Evolutionary conservation across 768 basidiomycete genomes (phyloP).

Genomic region (Nidula microcarpa): DNA sequence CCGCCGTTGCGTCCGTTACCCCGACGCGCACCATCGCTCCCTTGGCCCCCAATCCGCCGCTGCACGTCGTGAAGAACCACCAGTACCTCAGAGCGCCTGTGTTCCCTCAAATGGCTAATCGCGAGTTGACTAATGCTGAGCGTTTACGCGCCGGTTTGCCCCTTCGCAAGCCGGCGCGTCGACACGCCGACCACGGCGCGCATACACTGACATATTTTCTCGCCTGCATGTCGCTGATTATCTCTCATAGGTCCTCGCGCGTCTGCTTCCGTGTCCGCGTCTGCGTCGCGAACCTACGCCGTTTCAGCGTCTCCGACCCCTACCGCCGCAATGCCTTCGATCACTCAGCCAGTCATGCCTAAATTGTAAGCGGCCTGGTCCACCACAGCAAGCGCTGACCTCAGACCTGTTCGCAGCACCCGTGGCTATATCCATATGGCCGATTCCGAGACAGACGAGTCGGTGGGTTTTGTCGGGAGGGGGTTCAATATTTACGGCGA

Average conservation of each 20-base stretch:
- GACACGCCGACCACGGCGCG: not conserved
- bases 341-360: not conserved
- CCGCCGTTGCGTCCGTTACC: not conserved
- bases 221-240: not conserved
- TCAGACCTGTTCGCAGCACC: not conserved
- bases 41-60: not conserved
- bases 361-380: not conserved
- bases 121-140: slow-evolving; percentile 7
- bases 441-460: not conserved
- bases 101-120: slow-evolving; percentile 4
- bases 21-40: not conserved
- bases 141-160: slow-evolving; percentile 6
- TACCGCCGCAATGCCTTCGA: not conserved
- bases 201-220: not conserved
- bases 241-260: not conserved
- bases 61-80: not conserved
- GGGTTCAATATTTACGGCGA: slow-evolving; percentile 7
- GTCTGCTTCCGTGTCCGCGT: not conserved
- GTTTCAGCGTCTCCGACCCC: not conserved
- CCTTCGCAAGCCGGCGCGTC: slow-evolving; percentile 3
- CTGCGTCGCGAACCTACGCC: not conserved
- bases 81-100: not conserved
- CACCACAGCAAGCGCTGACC: not conserved
- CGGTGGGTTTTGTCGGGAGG: slow-evolving; percentile 2
- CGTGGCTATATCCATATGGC: not conserved